phyloP scores from a whole-genome alignment of 148 eudicot species.

The Vaccinium darrowii region DNA sequence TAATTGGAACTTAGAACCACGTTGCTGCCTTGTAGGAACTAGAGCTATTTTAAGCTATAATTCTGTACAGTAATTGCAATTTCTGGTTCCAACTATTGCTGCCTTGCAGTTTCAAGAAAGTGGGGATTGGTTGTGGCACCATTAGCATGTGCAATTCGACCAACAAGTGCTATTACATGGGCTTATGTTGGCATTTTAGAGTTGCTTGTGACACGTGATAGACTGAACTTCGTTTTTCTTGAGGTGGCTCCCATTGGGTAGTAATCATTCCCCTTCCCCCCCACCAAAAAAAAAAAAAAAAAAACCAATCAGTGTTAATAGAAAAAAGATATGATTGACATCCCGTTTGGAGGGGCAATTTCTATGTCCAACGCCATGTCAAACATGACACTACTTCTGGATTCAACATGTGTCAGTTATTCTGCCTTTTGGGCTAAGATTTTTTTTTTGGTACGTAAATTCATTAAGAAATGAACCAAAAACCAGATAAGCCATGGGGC shows the following conservation, averaged over 20 bases:
- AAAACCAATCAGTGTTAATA: too few species aligned
- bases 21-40: too few species aligned
- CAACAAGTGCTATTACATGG: constrained; percentile 94
- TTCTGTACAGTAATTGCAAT: background rate
- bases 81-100: background rate
- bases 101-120: constrained; percentile 66
- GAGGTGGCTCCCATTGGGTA: constrained; percentile 89
- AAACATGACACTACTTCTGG: background rate
- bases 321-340: background rate
- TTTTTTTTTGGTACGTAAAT: background rate
- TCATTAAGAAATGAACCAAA: background rate
- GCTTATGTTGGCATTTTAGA: constrained; percentile 72
- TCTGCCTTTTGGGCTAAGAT: background rate
- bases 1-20: background rate
- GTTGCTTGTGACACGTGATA: constrained; percentile 48
- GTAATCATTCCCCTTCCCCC: constrained; percentile 25
- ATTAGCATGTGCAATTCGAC: constrained; percentile 80
- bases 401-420: background rate
- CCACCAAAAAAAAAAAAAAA: background rate
- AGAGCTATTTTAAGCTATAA: background rate
- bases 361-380: background rate
- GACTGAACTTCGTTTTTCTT: constrained; percentile 58
- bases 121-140: constrained; percentile 71
- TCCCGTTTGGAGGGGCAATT: background rate
- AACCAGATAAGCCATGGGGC: background rate